phyloP scores from a whole-genome alignment of 129 eudicot species.

The Gnaphalium uliginosum region DNA sequence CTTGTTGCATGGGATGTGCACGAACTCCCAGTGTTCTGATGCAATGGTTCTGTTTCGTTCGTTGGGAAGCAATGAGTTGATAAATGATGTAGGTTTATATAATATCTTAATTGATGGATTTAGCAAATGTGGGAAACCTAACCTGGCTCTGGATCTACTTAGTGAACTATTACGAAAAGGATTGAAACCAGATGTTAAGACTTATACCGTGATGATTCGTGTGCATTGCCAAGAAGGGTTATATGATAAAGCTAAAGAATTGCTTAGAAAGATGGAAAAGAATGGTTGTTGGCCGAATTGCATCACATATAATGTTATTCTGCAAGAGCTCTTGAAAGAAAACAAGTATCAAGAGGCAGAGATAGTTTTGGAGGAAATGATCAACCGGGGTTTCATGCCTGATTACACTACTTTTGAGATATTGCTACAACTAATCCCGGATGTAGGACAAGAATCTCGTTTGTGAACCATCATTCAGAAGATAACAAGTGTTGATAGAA shows the following conservation, averaged over 20 bases:
- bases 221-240: constrained; percentile 23
- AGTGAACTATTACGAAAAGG: constrained; percentile 22
- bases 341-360: constrained; percentile 19
- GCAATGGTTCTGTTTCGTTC: constrained; percentile 30
- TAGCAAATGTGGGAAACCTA: constrained; percentile 23
- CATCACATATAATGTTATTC: constrained; percentile 22
- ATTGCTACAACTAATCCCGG: constrained; percentile 14
- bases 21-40: neutral
- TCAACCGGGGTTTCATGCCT: constrained; percentile 26
- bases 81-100: constrained; percentile 20
- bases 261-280: constrained; percentile 23
- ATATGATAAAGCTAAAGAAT: constrained; percentile 26
- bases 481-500: neutral
- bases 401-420: neutral
- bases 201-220: constrained; percentile 26
- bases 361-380: constrained; percentile 27
- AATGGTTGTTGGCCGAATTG: constrained; percentile 25
- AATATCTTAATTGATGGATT: constrained; percentile 31
- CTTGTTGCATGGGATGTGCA: constrained; percentile 29
- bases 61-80: neutral
- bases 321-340: constrained; percentile 29
- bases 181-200: constrained; percentile 25
- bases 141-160: constrained; percentile 24
- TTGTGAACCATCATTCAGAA: constrained; percentile 16
- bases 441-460: constrained; percentile 11